Conservation (phyloP, 306 rosid genomes). For the Herpetospermum pedunculosum region DNA sequence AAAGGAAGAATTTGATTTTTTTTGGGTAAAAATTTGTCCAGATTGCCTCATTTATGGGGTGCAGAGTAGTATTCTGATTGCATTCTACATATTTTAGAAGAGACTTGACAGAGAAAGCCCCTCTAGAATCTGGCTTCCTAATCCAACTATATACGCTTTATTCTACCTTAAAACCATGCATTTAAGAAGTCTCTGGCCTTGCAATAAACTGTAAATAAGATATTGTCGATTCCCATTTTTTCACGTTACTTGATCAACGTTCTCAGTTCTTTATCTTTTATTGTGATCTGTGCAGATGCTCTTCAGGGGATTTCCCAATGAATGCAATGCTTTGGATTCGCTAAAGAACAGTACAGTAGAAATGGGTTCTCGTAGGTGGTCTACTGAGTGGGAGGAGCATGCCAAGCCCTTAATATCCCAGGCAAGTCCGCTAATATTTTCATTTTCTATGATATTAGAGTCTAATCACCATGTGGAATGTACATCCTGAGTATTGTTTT, state of each 20-base stretch:
- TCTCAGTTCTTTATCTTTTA: slow-evolving; percentile 5
- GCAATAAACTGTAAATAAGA: not conserved
- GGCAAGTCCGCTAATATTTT: slow-evolving; percentile 36
- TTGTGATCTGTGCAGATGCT: slow-evolving; percentile 45
- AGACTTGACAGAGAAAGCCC: no score
- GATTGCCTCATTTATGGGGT: no score
- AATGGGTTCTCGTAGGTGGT: slow-evolving; percentile 60
- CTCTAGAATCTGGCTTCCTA: no score
- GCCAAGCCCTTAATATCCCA: slow-evolving; percentile 67
- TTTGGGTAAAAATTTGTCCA: no score
- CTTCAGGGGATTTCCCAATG: slow-evolving; percentile 79
- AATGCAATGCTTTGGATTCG: slow-evolving; percentile 42
- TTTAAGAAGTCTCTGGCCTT: not conserved
- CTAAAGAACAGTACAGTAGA: slow-evolving; percentile 57
- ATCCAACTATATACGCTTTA: no score
- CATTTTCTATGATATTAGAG: not conserved
- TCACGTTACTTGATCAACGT: not conserved
- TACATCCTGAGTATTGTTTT: not conserved
- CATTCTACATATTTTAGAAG: no score
- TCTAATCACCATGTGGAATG: not conserved
- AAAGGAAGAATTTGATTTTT: no score
- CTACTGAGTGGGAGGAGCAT: slow-evolving; percentile 81
- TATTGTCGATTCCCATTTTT: not conserved
- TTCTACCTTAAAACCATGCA: not conserved
- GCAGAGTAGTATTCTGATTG: no score